Percentiles rank a stretch among this genome's conserved stretches.
Conservation (phyloP, 78 protist genomes). For the Dictyostelium capitatum region DNA sequence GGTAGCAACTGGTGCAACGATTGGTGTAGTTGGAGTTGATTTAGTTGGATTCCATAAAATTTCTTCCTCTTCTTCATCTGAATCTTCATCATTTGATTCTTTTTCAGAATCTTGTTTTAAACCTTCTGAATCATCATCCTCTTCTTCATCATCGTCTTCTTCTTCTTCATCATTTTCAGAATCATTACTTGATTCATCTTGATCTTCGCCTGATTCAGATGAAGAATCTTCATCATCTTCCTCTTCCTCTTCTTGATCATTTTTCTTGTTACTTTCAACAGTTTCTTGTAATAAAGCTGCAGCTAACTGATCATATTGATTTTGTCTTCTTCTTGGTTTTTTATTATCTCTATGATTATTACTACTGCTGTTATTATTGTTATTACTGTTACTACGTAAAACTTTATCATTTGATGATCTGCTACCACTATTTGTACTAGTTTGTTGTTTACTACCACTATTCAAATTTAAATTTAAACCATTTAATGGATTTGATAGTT, state of each 20-base stretch:
- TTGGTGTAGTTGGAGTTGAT: slow-evolving; percentile 1
- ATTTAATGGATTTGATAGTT: neutral
- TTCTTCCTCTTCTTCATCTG: neutral
- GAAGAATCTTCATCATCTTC: neutral
- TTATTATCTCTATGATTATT: neutral
- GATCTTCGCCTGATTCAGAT: neutral
- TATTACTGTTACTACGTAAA: neutral
- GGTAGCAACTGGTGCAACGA: neutral
- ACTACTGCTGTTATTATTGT: slow-evolving; percentile 5
- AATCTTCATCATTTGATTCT: neutral
- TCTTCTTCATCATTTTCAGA: neutral
- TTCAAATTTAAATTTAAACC: neutral
- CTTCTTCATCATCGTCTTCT: neutral
- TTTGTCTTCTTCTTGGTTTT: slow-evolving; percentile 7
- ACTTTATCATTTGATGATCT: neutral
- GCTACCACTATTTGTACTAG: neutral
- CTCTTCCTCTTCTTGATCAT: neutral
- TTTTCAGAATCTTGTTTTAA: neutral
- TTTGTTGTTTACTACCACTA: neutral
- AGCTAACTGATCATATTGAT: slow-evolving; percentile 25
- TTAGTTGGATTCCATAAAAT: neutral
- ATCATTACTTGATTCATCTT: neutral
- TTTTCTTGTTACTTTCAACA: neutral
- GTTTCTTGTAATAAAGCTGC: slow-evolving; percentile 5
- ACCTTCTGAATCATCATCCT: neutral